A percentile compares a stretch with the other conserved stretches of the same genome.
Evolutionary conservation across 352 stramenopile genomes (phyloP).

Genomic region (Vaucheria bursata): DNA sequence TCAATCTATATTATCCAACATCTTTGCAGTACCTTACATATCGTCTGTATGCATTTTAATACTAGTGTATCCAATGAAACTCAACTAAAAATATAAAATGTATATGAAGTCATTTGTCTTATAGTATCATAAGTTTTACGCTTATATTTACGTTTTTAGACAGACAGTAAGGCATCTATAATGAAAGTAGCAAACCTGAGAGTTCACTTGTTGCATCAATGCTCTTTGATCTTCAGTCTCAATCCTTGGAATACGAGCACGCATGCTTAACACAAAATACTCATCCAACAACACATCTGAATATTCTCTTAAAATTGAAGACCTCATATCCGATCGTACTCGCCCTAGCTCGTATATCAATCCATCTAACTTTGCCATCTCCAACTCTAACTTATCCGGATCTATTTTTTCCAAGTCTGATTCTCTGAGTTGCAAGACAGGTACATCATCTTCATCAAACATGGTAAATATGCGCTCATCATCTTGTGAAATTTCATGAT

Average conservation of each 20-base stretch:
- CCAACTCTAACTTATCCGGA: constrained; percentile 15
- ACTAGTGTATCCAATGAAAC: no score
- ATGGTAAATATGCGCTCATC: constrained; percentile 28
- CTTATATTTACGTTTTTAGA: not conserved
- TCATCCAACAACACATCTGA: constrained; percentile 43
- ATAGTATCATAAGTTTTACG: not conserved
- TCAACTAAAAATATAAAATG: no score
- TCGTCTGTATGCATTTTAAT: no score
- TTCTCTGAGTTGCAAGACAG: constrained; percentile 32
- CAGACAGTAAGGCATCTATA: no score
- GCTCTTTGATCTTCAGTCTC: constrained; percentile 9
- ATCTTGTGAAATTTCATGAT: no score
- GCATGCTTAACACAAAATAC: constrained; percentile 41
- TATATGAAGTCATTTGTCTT: not conserved
- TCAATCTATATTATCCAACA: not conserved
- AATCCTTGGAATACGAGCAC: constrained; percentile 17
- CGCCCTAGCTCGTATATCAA: constrained; percentile 41
- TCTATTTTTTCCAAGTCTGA: constrained; percentile 19
- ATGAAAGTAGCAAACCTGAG: no score
- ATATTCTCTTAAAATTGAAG: constrained; percentile 33
- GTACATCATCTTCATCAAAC: constrained; percentile 34
- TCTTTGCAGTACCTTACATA: no score
- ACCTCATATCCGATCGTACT: constrained; percentile 14
- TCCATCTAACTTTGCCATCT: constrained; percentile 29
- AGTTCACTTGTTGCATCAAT: not conserved